These are phyloP conservation scores for Massarina eburnea DNA, from an alignment of 2,329 filamentous ascomycete genomes.

Conservation along the genomic window DNA sequence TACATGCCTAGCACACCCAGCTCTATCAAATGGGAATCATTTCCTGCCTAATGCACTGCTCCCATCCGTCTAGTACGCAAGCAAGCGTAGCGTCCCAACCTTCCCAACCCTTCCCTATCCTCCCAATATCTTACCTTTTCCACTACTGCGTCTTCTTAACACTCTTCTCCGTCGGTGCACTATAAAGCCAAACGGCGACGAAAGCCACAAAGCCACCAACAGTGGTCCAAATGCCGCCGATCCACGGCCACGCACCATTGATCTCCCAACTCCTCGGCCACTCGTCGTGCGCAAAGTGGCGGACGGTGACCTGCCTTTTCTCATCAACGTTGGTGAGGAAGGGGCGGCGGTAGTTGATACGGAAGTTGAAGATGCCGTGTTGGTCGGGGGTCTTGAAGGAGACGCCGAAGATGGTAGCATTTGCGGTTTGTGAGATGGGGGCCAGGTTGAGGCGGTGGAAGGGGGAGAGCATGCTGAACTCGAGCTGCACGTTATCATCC, in stretches of 20 bases:
- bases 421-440: slow-evolving; percentile 58
- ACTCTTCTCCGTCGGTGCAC: slow-evolving; percentile 58
- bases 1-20: slow-evolving; percentile 1
- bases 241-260: slow-evolving; percentile 91
- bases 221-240: slow-evolving; percentile 82
- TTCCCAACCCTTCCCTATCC: no score
- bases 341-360: slow-evolving; percentile 93
- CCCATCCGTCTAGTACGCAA: not conserved
- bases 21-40: not conserved
- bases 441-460: slow-evolving; percentile 84
- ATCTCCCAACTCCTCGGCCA: slow-evolving; percentile 91
- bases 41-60: not conserved
- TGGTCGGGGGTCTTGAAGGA: slow-evolving; percentile 89
- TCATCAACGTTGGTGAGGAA: slow-evolving; percentile 89
- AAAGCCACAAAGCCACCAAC: slow-evolving; percentile 83
- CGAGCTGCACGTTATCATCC: slow-evolving; percentile 80
- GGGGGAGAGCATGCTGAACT: slow-evolving; percentile 98
- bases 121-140: not conserved
- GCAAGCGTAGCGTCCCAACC: not conserved
- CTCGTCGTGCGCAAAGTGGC: slow-evolving; percentile 97
- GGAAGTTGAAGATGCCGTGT: slow-evolving; percentile 99
- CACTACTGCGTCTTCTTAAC: slow-evolving; percentile 53
- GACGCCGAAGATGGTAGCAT: slow-evolving; percentile 72
- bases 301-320: slow-evolving; percentile 91
- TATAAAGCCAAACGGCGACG: slow-evolving; percentile 84